Conservation (phyloP, 2,329 filamentous ascomycete species). For the Dactylonectria estremocensis region DNA sequence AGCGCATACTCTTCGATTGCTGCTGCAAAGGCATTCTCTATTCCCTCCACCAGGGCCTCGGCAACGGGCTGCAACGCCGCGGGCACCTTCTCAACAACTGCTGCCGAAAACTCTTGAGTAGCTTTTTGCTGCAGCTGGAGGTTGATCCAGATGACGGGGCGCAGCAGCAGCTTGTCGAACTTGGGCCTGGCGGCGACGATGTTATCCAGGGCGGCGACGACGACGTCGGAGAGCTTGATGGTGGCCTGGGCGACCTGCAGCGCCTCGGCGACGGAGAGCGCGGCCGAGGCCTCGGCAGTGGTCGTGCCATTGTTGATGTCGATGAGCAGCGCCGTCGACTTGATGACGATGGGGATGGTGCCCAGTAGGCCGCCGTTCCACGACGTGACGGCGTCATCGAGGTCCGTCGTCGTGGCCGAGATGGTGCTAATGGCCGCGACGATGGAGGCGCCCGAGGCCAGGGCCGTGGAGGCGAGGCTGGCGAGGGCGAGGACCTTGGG, state of each 20-base stretch:
- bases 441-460: constrained; percentile 55
- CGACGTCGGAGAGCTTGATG: constrained; percentile 52
- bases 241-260: constrained; percentile 57
- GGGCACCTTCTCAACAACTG: constrained; percentile 60
- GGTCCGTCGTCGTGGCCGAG: constrained; percentile 50
- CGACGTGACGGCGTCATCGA: constrained; percentile 53
- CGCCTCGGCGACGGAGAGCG: constrained; percentile 57
- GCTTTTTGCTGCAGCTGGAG: constrained; percentile 59
- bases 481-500: constrained; percentile 41
- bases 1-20: constrained; percentile 54
- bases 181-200: constrained; percentile 59
- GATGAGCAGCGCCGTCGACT: constrained; percentile 57
- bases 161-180: constrained; percentile 61
- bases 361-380: constrained; percentile 59
- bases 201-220: constrained; percentile 57
- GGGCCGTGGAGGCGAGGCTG: constrained; percentile 42
- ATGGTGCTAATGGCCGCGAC: constrained; percentile 55
- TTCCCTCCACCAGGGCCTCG: constrained; percentile 53
- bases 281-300: constrained; percentile 55
- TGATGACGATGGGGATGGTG: constrained; percentile 58
- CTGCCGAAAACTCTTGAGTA: constrained; percentile 55
- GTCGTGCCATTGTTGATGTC: constrained; percentile 58
- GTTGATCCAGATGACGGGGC: constrained; percentile 60
- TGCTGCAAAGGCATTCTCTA: constrained; percentile 56
- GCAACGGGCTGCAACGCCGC: constrained; percentile 52